Percentiles rank a stretch among this genome's conserved stretches.
Evolutionary conservation across 768 basidiomycete species (phyloP).

Genomic region (Crepidotus variabilis): DNA sequence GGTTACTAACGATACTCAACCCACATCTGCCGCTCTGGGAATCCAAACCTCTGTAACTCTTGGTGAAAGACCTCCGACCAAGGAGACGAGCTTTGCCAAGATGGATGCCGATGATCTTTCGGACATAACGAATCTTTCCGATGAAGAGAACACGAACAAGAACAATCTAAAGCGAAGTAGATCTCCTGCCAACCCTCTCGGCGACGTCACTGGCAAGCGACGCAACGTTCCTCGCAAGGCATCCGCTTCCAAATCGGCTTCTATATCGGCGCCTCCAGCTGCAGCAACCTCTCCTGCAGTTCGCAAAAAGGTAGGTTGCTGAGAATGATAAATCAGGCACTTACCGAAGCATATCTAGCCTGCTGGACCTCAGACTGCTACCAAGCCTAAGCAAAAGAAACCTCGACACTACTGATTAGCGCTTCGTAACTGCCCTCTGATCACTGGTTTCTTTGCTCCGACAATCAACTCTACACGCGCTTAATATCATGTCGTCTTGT

Average conservation of each 20-base stretch:
- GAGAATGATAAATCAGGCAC: neutral
- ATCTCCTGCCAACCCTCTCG: neutral
- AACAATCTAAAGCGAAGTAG: neutral
- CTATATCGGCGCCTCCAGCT: neutral
- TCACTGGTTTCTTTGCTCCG: neutral
- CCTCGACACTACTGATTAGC: neutral
- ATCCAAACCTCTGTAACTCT: too few relatives aligned
- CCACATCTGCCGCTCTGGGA: too few relatives aligned
- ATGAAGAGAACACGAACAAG: neutral
- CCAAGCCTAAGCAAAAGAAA: neutral
- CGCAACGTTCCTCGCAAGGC: neutral
- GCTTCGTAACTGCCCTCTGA: neutral
- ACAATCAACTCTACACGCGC: neutral
- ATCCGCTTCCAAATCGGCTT: neutral
- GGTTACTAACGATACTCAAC: too few relatives aligned
- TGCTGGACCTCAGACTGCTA: neutral
- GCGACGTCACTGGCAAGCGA: neutral
- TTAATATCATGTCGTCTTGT: neutral
- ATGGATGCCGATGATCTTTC: neutral
- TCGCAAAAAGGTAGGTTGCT: neutral
- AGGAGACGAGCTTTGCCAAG: neutral
- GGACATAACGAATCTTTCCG: neutral
- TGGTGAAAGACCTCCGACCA: too few relatives aligned
- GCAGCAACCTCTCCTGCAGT: neutral
- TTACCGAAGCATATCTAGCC: neutral